Percentiles rank a stretch among this genome's conserved stretches.
Conservation (phyloP, 108 stramenopile genomes). For the Nannochloropsis gaditana region DNA sequence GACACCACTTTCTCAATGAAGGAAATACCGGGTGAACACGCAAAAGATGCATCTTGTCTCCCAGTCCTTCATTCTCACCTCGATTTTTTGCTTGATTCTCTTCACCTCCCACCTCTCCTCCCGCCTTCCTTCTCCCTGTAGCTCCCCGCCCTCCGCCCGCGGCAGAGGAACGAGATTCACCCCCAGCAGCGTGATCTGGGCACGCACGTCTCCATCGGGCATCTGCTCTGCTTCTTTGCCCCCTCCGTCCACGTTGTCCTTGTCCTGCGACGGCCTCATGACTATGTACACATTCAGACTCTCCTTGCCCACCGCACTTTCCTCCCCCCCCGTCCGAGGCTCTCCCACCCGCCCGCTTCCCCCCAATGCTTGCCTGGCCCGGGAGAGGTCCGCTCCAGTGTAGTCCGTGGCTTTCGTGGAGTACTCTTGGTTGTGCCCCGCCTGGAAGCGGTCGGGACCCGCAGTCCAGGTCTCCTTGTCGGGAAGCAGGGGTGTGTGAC, state of each 20-base stretch:
- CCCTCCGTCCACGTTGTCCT: not conserved
- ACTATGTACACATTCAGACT: not conserved
- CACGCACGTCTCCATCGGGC: not conserved
- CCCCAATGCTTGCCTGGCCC: not conserved
- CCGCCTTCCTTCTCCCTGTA: not conserved
- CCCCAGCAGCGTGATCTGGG: not conserved
- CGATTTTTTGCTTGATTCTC: slow-evolving; percentile 11
- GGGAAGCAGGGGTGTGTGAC: not conserved
- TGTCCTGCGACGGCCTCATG: not conserved
- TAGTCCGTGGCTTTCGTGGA: not conserved
- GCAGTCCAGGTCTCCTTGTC: not conserved
- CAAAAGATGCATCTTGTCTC: not conserved
- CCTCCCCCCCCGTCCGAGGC: not conserved
- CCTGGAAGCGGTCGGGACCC: not conserved
- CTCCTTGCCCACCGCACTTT: not conserved
- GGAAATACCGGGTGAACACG: no score
- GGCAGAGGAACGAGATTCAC: no score
- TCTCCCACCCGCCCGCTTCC: not conserved
- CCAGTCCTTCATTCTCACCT: not conserved
- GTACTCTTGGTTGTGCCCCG: not conserved
- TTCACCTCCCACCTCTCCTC: not conserved
- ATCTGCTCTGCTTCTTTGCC: not conserved
- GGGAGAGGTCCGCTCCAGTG: not conserved
- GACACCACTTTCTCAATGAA: no score
- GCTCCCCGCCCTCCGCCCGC: not conserved